These are phyloP conservation scores for Neofusicoccum sp. DNA, from an alignment of 2,329 filamentous ascomycete genomes.

Conservation along the genomic window DNA sequence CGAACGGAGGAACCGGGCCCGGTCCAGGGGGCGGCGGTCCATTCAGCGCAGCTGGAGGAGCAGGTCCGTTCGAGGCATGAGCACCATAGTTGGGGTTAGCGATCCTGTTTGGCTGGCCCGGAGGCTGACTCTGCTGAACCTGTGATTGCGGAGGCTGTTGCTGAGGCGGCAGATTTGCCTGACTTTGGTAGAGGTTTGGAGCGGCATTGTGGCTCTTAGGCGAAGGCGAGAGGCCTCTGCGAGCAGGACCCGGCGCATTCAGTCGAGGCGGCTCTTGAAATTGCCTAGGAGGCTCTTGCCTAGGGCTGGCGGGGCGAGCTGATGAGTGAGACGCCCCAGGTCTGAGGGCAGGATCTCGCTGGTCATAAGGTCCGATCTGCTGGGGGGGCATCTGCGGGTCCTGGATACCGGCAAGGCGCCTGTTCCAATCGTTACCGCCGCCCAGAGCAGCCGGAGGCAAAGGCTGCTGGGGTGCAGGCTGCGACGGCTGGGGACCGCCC, in stretches of 20 bases:
- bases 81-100: conserved; percentile 49
- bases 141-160: conserved; percentile 35
- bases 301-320: conserved; percentile 70
- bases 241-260: conserved; percentile 48
- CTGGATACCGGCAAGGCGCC: conserved; percentile 75
- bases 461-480: conserved; percentile 60
- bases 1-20: conserved; percentile 66
- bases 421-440: conserved; percentile 57
- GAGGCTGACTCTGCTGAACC: conserved; percentile 52
- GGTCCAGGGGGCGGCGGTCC: conserved; percentile 48
- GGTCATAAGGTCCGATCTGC: conserved; percentile 78
- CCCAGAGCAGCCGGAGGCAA: conserved; percentile 53
- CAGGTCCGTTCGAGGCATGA: conserved; percentile 41
- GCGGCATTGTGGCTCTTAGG: conserved; percentile 57
- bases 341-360: conserved; percentile 66
- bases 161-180: conserved; percentile 25
- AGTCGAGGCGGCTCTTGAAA: conserved; percentile 67
- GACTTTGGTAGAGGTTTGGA: conserved; percentile 50
- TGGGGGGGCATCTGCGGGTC: conserved; percentile 62
- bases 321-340: conserved; percentile 59
- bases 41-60: conserved; percentile 53
- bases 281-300: conserved; percentile 66
- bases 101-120: conserved; percentile 46
- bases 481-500: conserved; percentile 70
- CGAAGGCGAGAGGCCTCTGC: conserved; percentile 57